Conservation (phyloP, 2,329 filamentous ascomycete species). For the Epichloe festucae region DNA sequence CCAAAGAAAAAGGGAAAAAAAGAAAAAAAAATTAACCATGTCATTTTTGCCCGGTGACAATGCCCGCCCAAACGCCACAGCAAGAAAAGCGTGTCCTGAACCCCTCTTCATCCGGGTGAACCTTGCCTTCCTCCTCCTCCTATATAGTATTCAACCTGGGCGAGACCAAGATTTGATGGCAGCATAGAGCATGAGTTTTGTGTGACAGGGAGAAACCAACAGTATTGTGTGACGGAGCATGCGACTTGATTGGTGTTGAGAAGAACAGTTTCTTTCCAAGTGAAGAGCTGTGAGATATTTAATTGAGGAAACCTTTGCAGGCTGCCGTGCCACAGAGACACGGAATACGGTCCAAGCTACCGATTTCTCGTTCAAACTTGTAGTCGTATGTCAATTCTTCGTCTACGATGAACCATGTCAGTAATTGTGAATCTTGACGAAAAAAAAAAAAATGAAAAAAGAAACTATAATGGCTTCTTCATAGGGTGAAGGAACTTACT, state of each 20-base stretch:
- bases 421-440: not conserved
- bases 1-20: not conserved
- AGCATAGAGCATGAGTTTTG: not conserved
- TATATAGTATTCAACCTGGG: not conserved
- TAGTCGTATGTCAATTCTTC: constrained; percentile 99
- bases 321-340: constrained; percentile 92
- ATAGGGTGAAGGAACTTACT: constrained; percentile 47
- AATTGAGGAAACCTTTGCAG: constrained; percentile 99
- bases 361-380: constrained; percentile 97
- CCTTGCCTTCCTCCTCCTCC: not conserved
- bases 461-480: not conserved
- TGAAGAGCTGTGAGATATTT: constrained; percentile 17
- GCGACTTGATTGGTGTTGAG: not conserved
- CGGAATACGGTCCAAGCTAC: constrained; percentile 87
- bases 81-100: too few species aligned
- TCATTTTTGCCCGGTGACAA: constrained; percentile 1
- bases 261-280: not conserved
- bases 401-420: constrained; percentile 42
- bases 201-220: not conserved
- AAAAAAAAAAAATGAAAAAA: not conserved
- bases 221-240: not conserved
- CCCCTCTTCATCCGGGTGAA: not conserved
- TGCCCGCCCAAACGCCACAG: constrained; percentile 6
- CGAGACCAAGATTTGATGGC: not conserved
- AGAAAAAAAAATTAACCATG: not conserved